Conservation (phyloP, 192 early-diverging fungal genomes). For the Entrophospora sp. region DNA sequence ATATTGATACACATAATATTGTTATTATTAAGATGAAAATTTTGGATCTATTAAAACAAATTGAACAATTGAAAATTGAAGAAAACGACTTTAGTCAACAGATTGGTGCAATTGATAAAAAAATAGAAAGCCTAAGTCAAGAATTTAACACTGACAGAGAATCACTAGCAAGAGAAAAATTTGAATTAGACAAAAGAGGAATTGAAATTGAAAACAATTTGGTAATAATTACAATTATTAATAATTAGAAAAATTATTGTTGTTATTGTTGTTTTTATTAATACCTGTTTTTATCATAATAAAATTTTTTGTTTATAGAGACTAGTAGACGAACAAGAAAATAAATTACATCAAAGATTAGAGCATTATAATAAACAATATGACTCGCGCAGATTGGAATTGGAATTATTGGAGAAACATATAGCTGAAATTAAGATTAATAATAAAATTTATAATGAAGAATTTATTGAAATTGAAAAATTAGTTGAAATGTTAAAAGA, state of each 20-base stretch:
- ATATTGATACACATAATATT: neutral
- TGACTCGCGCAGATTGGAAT: neutral
- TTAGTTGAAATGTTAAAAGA: neutral
- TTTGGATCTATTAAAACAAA: neutral
- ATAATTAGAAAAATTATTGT: neutral
- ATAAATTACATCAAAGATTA: slow-evolving; percentile 1
- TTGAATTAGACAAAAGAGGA: neutral
- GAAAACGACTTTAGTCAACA: neutral
- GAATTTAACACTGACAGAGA: neutral
- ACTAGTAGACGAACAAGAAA: neutral
- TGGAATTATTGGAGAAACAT: slow-evolving; percentile 5
- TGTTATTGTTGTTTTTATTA: neutral
- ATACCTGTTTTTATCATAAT: neutral
- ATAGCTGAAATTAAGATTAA: neutral
- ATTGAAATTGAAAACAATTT: slow-evolving; percentile 1
- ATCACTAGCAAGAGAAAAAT: neutral
- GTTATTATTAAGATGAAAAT: neutral
- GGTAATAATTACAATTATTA: neutral
- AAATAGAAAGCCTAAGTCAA: slow-evolving; percentile 7
- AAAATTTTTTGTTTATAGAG: neutral
- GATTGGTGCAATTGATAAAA: neutral
- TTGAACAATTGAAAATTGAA: neutral
- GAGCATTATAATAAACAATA: neutral
- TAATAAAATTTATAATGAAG: neutral
- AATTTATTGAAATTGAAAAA: slow-evolving; percentile 6